These are phyloP conservation scores for Royoungia palumana DNA, from an alignment of 768 basidiomycete species.

Conservation along the genomic window DNA sequence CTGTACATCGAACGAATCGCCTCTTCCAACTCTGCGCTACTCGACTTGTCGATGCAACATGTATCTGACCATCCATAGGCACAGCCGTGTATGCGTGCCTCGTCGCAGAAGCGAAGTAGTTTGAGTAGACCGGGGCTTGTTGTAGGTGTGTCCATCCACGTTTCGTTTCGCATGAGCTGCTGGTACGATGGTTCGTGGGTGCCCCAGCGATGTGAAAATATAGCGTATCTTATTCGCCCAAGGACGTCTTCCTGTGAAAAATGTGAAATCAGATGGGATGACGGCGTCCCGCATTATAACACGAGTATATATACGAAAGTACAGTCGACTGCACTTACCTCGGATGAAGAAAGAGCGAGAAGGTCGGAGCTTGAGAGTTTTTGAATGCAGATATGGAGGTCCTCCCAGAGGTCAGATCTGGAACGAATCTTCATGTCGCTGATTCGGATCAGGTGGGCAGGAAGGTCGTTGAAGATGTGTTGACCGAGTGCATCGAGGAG, in stretches of 20 bases:
- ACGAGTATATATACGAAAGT: no score
- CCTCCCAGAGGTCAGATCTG: conserved; percentile 13
- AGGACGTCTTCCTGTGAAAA: conserved; percentile 3
- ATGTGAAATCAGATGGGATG: background rate
- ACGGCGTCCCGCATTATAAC: background rate
- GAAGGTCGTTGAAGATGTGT: conserved; percentile 14
- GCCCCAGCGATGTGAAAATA: conserved; percentile 2
- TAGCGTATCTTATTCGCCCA: conserved; percentile 8
- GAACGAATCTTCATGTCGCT: conserved; percentile 11
- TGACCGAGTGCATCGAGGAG: conserved; percentile 10
- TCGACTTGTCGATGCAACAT: conserved; percentile 1
- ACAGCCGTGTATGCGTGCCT: background rate
- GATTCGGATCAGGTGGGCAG: conserved; percentile 11
- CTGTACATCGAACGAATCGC: conserved; percentile 3
- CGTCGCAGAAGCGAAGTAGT: background rate
- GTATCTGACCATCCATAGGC: conserved; percentile 1
- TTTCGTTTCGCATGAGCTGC: background rate
- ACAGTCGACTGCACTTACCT: conserved; percentile 1
- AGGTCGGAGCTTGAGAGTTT: background rate
- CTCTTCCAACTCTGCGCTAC: background rate
- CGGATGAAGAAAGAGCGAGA: conserved; percentile 3
- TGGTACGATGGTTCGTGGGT: background rate
- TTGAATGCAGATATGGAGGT: background rate
- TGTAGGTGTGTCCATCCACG: background rate
- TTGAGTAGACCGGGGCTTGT: background rate